Evolutionary conservation across 306 rosid genomes (phyloP).

Genomic region (Vigna mungo): DNA sequence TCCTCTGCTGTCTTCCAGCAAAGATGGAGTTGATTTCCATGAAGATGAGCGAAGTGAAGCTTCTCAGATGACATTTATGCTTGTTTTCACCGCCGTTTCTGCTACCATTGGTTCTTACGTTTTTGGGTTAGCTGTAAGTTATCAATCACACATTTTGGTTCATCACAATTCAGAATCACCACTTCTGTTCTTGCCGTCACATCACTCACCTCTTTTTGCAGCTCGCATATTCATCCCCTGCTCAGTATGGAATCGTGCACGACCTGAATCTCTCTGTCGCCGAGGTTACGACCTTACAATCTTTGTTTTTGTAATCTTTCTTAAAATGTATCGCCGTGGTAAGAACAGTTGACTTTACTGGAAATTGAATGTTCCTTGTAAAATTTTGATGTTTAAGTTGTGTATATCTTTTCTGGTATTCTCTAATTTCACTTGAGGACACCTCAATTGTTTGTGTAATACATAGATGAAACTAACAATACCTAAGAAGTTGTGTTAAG

Average conservation of each 20-base stretch:
- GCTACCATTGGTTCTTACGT: conserved; percentile 82
- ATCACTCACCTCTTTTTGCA: conserved; percentile 45
- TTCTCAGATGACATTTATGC: conserved; percentile 46
- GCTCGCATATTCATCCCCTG: conserved; percentile 91
- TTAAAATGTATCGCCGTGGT: neutral
- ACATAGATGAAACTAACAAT: too few species aligned
- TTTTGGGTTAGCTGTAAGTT: conserved; percentile 81
- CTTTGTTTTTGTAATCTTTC: neutral
- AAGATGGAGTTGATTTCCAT: neutral
- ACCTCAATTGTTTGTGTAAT: too few species aligned
- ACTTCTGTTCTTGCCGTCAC: neutral
- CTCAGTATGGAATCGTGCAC: conserved; percentile 67
- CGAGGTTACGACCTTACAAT: conserved; percentile 51
- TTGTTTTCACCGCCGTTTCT: conserved; percentile 62
- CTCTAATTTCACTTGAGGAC: too few species aligned
- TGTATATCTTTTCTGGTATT: neutral
- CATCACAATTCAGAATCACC: neutral
- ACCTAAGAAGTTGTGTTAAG: neutral
- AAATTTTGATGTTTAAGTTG: neutral
- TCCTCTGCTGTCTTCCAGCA: conserved; percentile 47
- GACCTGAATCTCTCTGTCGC: conserved; percentile 69
- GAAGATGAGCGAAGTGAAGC: neutral
- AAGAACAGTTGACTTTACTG: neutral
- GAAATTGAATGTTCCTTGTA: neutral
- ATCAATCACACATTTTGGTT: neutral